A percentile compares a stretch with the other conserved stretches of the same genome.
Conservation (phyloP, 2,329 filamentous ascomycete species). For the Hypoxylon sp. region DNA sequence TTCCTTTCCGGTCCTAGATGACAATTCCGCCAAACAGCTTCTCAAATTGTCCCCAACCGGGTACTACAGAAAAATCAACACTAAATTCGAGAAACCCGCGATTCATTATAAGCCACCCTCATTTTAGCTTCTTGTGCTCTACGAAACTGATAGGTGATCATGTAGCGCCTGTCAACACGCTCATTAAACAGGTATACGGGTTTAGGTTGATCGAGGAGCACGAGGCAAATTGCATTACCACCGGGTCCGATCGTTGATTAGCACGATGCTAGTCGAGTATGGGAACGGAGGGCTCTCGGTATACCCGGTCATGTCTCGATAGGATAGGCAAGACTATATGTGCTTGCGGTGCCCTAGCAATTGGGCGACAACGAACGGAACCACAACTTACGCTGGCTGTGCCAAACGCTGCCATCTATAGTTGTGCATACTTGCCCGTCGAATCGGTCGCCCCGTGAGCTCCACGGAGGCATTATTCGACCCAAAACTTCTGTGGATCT, state of each 20-base stretch:
- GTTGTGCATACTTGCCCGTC: background rate
- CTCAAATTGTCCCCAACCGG: background rate
- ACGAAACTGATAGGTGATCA: background rate
- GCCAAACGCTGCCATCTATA: background rate
- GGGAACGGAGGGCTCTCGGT: background rate
- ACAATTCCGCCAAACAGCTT: background rate
- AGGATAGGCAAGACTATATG: background rate
- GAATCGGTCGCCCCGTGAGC: background rate
- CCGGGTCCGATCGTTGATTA: background rate
- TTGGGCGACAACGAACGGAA: background rate
- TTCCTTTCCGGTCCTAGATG: background rate
- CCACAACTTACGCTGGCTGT: background rate
- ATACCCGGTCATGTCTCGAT: background rate
- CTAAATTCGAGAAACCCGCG: background rate
- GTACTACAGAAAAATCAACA: background rate
- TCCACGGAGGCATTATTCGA: background rate
- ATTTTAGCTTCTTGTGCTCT: background rate
- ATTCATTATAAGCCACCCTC: background rate
- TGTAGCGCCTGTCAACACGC: background rate
- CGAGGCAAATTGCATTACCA: background rate
- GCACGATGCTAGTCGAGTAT: background rate
- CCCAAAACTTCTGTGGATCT: background rate
- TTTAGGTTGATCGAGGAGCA: background rate
- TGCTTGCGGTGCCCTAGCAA: background rate
- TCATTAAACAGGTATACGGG: background rate